A percentile compares a stretch with the other conserved stretches of the same genome.
Evolutionary conservation across 495 filamentous ascomycete genomes (phyloP).

Genomic region (Penicillium ochrochloron): DNA sequence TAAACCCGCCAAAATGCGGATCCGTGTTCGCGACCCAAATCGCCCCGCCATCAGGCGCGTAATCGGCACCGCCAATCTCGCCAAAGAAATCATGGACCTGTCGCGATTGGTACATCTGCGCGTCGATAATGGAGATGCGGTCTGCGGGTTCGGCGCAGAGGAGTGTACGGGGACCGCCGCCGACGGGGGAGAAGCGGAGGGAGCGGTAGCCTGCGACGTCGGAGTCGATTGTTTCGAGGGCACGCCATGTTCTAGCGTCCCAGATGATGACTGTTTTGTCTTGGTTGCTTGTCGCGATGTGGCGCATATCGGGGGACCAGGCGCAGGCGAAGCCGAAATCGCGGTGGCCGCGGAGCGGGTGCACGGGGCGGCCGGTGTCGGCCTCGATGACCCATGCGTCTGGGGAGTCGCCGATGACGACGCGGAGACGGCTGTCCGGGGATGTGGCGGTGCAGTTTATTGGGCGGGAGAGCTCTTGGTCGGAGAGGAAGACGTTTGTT

Average conservation of each 20-base stretch:
- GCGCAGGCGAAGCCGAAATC: conserved; percentile 90
- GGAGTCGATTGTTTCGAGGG: conserved; percentile 67
- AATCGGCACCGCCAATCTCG: conserved; percentile 77
- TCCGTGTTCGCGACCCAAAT: conserved; percentile 80
- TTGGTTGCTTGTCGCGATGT: conserved; percentile 89
- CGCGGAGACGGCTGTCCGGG: conserved; percentile 77
- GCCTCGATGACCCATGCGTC: conserved; percentile 66
- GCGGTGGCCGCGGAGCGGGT: conserved; percentile 67
- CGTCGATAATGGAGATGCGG: conserved; percentile 78
- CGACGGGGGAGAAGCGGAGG: conserved; percentile 80
- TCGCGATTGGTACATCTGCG: conserved; percentile 64
- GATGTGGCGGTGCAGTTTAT: conserved; percentile 87
- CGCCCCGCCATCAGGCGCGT: conserved; percentile 70
- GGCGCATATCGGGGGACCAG: conserved; percentile 88
- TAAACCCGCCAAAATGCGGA: conserved; percentile 73
- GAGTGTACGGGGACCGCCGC: conserved; percentile 72
- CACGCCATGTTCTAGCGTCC: conserved; percentile 77
- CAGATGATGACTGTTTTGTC: conserved; percentile 84
- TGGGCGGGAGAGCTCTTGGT: conserved; percentile 64
- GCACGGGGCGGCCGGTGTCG: conserved; percentile 60
- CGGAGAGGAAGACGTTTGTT: conserved; percentile 66
- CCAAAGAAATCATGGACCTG: conserved; percentile 88
- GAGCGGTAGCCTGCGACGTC: conserved; percentile 79
- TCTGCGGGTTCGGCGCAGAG: conserved; percentile 86
- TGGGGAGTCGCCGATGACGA: conserved; percentile 70